Conservation (phyloP, 148 eudicot species). For the Silene uniflora region DNA sequence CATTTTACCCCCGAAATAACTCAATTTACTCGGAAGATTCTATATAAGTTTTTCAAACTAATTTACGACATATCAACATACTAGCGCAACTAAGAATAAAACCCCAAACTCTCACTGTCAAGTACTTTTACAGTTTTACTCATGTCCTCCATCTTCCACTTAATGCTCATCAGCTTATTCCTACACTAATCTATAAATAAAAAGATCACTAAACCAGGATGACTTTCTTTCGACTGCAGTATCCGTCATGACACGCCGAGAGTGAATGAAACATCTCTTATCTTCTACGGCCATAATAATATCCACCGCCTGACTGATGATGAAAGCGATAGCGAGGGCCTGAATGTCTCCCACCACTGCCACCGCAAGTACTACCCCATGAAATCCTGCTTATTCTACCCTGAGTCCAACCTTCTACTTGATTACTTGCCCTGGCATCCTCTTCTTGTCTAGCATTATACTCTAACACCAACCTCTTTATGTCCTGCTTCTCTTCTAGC, state of each 20-base stretch:
- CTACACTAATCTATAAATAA: neutral
- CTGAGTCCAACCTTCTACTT: slow-evolving; percentile 52
- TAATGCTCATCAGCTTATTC: neutral
- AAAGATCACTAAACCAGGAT: neutral
- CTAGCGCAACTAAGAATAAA: neutral
- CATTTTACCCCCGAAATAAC: neutral
- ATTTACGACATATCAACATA: neutral
- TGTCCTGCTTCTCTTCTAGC: slow-evolving; percentile 96
- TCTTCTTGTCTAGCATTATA: slow-evolving; percentile 97
- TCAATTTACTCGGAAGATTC: neutral
- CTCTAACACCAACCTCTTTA: slow-evolving; percentile 85
- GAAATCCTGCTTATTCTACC: slow-evolving; percentile 46
- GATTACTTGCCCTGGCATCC: slow-evolving; percentile 57
- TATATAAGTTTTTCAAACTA: neutral
- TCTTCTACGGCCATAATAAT: slow-evolving; percentile 65
- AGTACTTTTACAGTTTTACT: neutral
- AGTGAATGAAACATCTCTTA: slow-evolving; percentile 12
- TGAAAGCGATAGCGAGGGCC: slow-evolving; percentile 67
- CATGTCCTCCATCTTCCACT: neutral
- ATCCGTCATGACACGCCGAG: no score
- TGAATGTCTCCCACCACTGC: slow-evolving; percentile 53
- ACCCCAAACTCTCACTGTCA: neutral
- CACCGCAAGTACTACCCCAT: slow-evolving; percentile 65
- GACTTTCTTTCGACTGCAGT: neutral
- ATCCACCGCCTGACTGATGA: slow-evolving; percentile 67